Conservation (phyloP, 805 yeast genomes). For the Ogataea saltuana region DNA sequence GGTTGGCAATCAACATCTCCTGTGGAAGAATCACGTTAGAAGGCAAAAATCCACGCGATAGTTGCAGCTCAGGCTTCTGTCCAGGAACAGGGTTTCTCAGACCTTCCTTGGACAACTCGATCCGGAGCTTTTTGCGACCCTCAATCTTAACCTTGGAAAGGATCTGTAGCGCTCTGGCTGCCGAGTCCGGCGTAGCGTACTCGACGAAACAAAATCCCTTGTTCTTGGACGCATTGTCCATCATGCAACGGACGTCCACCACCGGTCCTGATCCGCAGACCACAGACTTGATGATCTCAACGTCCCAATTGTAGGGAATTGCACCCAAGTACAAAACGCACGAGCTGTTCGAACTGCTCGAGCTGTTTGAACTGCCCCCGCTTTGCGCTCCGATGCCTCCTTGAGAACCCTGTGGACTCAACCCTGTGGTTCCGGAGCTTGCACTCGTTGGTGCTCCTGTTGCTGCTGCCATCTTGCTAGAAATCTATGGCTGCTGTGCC, state of each 20-base stretch:
- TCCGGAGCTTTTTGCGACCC: constrained; percentile 50
- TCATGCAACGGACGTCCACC: constrained; percentile 64
- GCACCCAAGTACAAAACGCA: constrained; percentile 60
- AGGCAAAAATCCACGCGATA: constrained; percentile 52
- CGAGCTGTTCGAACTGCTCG: constrained; percentile 32
- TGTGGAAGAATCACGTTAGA: constrained; percentile 57
- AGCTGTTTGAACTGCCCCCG: constrained; percentile 7
- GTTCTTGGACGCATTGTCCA: constrained; percentile 57
- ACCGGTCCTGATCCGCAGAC: constrained; percentile 75
- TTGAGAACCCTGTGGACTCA: background rate
- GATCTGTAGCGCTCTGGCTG: constrained; percentile 47
- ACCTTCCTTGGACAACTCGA: constrained; percentile 65
- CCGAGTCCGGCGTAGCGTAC: constrained; percentile 52
- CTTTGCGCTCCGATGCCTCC: no score
- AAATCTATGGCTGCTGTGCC: background rate
- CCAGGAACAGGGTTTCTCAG: constrained; percentile 40
- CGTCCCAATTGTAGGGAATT: constrained; percentile 73
- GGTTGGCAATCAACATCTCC: constrained; percentile 39
- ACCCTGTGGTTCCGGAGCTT: background rate
- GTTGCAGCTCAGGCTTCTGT: constrained; percentile 44
- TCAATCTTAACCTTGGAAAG: constrained; percentile 47
- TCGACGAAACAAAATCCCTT: constrained; percentile 72
- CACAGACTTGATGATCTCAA: constrained; percentile 58
- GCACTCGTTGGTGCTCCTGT: constrained; percentile 1
- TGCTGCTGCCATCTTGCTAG: constrained; percentile 3